Evolutionary conservation across 2,329 filamentous ascomycete species (phyloP).

Genomic region (Boeremia exigua): DNA sequence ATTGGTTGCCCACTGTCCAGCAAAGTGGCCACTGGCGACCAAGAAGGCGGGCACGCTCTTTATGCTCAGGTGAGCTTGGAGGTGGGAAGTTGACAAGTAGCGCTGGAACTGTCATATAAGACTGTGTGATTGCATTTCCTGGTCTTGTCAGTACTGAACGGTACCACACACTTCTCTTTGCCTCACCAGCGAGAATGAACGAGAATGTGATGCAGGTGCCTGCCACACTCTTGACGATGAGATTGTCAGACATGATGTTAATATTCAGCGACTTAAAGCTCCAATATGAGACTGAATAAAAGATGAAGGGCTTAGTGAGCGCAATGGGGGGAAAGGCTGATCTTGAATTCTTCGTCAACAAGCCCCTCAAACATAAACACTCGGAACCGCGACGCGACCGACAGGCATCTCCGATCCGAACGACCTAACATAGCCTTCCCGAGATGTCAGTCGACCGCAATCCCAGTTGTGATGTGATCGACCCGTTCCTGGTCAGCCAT

Average conservation of each 20-base stretch:
- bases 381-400: conserved; percentile 11
- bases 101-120: conserved; percentile 59
- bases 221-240: conserved; percentile 48
- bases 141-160: conserved; percentile 1
- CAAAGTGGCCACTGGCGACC: conserved; percentile 59
- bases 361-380: conserved; percentile 9
- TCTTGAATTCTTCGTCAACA: conserved; percentile 12
- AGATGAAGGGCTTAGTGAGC: neutral
- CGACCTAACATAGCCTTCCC: conserved; percentile 5
- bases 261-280: neutral
- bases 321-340: neutral
- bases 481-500: conserved; percentile 8
- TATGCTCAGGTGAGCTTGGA: conserved; percentile 50
- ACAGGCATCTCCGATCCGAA: conserved; percentile 15
- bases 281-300: neutral
- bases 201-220: conserved; percentile 57
- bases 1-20: conserved; percentile 58
- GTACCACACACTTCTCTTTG: neutral
- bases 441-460: conserved; percentile 9
- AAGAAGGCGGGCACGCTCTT: conserved; percentile 52
- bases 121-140: conserved; percentile 62
- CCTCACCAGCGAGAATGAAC: conserved; percentile 56
- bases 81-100: conserved; percentile 56
- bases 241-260: conserved; percentile 40
- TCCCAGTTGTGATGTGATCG: conserved; percentile 4